phyloP scores from a whole-genome alignment of 805 yeast species.

The Lipomyces sp. region DNA sequence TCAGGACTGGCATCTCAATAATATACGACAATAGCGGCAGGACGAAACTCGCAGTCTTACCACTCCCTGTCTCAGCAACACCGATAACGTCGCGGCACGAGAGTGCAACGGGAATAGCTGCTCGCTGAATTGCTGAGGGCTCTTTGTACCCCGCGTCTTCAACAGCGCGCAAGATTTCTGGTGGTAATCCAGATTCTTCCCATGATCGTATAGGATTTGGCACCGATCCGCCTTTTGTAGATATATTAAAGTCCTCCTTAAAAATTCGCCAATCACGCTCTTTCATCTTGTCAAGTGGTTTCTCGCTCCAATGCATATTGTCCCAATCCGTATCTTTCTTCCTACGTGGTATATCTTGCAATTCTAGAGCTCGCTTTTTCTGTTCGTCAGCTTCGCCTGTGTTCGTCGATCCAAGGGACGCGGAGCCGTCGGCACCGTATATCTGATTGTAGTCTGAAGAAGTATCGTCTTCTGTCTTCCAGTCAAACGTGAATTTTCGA shows the following conservation, averaged over 20 bases:
- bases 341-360: slow-evolving; percentile 38
- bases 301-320: slow-evolving; percentile 69
- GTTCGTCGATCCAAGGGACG: slow-evolving; percentile 4
- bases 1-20: slow-evolving; percentile 53
- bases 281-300: slow-evolving; percentile 67
- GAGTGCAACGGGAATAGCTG: slow-evolving; percentile 75
- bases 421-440: slow-evolving; percentile 38
- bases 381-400: slow-evolving; percentile 14
- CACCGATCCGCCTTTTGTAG: slow-evolving; percentile 53
- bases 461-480: slow-evolving; percentile 75
- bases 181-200: slow-evolving; percentile 65
- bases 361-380: slow-evolving; percentile 25
- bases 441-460: slow-evolving; percentile 52
- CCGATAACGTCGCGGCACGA: slow-evolving; percentile 73
- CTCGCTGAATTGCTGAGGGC: slow-evolving; percentile 93
- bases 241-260: slow-evolving; percentile 74
- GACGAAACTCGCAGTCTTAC: slow-evolving; percentile 84
- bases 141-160: slow-evolving; percentile 53
- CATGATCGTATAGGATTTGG: slow-evolving; percentile 73
- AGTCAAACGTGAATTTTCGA: slow-evolving; percentile 64
- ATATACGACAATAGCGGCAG: slow-evolving; percentile 71
- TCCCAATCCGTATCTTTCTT: slow-evolving; percentile 41
- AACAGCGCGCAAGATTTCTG: slow-evolving; percentile 45
- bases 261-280: slow-evolving; percentile 88
- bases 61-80: slow-evolving; percentile 96